These are phyloP conservation scores for Phytophthora citricola DNA, from an alignment of 352 stramenopile species.

Conservation along the genomic window DNA sequence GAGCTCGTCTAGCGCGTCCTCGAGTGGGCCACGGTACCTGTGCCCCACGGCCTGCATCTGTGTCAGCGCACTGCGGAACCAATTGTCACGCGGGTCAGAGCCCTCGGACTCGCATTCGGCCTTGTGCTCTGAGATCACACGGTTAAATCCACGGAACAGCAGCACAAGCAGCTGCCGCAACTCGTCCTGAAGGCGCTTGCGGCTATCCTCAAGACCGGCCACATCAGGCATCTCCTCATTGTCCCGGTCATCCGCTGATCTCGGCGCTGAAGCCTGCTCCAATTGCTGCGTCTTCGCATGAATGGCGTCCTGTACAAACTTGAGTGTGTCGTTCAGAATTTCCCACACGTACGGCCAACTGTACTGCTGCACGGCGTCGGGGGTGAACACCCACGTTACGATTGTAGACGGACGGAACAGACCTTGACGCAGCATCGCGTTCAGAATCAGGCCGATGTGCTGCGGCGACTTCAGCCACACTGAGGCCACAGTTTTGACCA, in stretches of 20 bases:
- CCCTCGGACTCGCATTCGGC: slow-evolving; percentile 75
- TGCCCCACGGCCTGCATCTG: slow-evolving; percentile 76
- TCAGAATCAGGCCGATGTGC: slow-evolving; percentile 82
- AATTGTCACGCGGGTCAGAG: slow-evolving; percentile 80
- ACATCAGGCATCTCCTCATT: slow-evolving; percentile 66
- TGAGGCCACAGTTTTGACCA: slow-evolving; percentile 73
- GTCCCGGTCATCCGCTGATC: slow-evolving; percentile 37
- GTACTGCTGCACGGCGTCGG: slow-evolving; percentile 86
- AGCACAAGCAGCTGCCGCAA: slow-evolving; percentile 58
- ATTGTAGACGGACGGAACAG: slow-evolving; percentile 77
- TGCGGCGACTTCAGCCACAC: slow-evolving; percentile 88
- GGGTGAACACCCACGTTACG: slow-evolving; percentile 79
- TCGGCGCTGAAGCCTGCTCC: slow-evolving; percentile 34
- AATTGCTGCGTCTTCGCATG: slow-evolving; percentile 42
- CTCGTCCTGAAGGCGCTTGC: slow-evolving; percentile 54
- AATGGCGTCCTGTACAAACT: slow-evolving; percentile 58
- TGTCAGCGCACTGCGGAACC: slow-evolving; percentile 73
- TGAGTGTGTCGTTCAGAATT: slow-evolving; percentile 77
- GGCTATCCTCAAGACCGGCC: slow-evolving; percentile 43
- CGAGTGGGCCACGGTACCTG: slow-evolving; percentile 63
- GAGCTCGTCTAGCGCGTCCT: slow-evolving; percentile 61
- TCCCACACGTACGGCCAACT: slow-evolving; percentile 91
- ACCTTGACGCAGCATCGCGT: slow-evolving; percentile 79
- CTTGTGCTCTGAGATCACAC: slow-evolving; percentile 81
- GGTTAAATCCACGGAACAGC: slow-evolving; percentile 76